Base-by-base conservation (phyloP, 768 basidiomycete genomes). In the Cubamyces sp. region DNA sequence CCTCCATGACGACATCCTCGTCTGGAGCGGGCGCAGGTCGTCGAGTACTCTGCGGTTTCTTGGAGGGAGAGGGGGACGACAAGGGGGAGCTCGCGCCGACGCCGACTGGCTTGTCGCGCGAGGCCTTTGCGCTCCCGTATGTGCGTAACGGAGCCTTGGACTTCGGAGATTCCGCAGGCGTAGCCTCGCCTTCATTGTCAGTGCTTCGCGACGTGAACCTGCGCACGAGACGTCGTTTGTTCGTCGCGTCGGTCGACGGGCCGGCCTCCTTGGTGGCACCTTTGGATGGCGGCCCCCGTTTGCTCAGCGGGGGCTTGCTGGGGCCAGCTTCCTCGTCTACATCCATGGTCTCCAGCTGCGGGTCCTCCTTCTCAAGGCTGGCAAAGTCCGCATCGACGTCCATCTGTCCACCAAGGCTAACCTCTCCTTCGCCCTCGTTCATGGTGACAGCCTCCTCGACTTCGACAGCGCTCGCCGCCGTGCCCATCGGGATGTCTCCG, bases 371-470 rank as follows among this genome's bases (percentile, higher is more conserved):
- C 45, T 52, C 60, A 0, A 63, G 51, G n/a, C 67, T 65, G 8
- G 26, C 65, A 25, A 45, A 56, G 21, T 62, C 64, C 8, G 39
- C 45, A 37, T 60, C 63, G 25, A 64, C 59, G 45, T 62, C 64
- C 59, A 58, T 65, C 34, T 40, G 51, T 1, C 34, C 55, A n/a
- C 58, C 64, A 1, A 59, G 41, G 49, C 57, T 59, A 15, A 56
- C 65, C 15, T 65, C 73, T 15, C 61, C 64, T 9, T 63, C 64
- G 21, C 61, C 54, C 4, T 34, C 34, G 34, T 34, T 34, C 18
- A 64, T 18, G 12, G 60, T 58, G 5, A 72, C 61, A 5, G 51
- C 65, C n/a, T 69, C 66, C 42, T 74, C 74, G 9, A 69, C 73
- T 52, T 76, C 71, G 28, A 56, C 57, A 42, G 64, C 68, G 28